phyloP scores from a whole-genome alignment of 768 basidiomycete species.

The Termitomyces sp. region DNA sequence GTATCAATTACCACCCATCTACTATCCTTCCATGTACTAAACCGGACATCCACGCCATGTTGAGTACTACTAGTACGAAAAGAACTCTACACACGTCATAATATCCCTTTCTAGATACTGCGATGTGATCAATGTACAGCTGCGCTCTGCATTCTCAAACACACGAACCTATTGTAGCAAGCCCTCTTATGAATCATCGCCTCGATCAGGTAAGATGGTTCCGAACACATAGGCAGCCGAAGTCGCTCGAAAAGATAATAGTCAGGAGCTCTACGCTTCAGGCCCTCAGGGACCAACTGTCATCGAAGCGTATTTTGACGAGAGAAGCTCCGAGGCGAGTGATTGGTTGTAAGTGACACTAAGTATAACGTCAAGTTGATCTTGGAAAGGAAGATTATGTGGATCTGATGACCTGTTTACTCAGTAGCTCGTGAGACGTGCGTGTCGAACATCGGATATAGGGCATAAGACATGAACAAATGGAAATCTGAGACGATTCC shows the following conservation, averaged over 20 bases:
- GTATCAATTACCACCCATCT: conserved; percentile 2
- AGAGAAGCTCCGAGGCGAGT: background rate
- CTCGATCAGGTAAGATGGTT: background rate
- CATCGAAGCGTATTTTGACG: background rate
- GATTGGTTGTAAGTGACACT: background rate
- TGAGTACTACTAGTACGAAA: background rate
- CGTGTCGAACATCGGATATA: background rate
- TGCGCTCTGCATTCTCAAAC: background rate
- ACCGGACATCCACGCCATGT: background rate
- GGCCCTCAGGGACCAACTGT: background rate
- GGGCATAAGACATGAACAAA: background rate
- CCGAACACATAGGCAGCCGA: background rate
- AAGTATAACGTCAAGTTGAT: background rate
- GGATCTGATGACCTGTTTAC: background rate
- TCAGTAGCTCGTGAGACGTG: background rate
- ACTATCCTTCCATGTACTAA: conserved; percentile 1
- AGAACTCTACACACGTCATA: background rate
- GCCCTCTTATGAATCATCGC: background rate
- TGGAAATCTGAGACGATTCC: background rate
- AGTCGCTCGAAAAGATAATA: background rate
- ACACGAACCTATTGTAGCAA: background rate
- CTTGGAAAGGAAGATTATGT: background rate
- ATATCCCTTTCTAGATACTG: background rate
- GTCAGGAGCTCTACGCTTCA: background rate
- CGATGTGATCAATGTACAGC: background rate